Evolutionary conservation across 2,329 filamentous ascomycete genomes (phyloP), one percentile per base, ranked within the genome.

Genomic region (Chrysoporthe deuterocubensis): DNA sequence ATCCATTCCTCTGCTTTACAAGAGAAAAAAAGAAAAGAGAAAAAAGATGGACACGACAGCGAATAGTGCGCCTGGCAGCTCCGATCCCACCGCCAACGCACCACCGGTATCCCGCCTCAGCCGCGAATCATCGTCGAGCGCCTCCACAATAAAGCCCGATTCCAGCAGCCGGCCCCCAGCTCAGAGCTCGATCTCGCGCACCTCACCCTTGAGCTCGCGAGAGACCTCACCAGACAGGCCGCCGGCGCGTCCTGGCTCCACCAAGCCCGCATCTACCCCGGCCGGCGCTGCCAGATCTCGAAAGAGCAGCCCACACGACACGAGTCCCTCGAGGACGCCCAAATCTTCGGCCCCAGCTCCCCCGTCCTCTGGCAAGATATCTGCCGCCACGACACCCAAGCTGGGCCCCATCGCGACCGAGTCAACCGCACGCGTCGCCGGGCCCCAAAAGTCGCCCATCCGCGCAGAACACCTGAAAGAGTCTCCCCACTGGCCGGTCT

Each of bases 401-500:
- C 81, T 95, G 46, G 86, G 87, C 61, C 85, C 89, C 44, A 78
- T 84, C 7, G 78, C 83, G 52, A 83, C 88, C 68, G 92, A 96
- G 71, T 79, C 86, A 7, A 82, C 83, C 37, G 80, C 86, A 73
- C 89, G 89, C 79, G 82, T 87, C 65, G 84, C 89, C 57, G 85
- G 85, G 70, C 87, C 91, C 16, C 85, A 90, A 74, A 93, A 94
- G 77, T 81, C 85, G 5, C 77, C 81, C 34, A 75, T 81, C 70
- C 75, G 78, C 62, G 76, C 82, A 63, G 84, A 90, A 64, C 75
- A 78, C 62, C 71, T 83, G 52, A 85, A 77, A 74, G 85, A 89
- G 67, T 85, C 85, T 64, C 88, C 88, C 70, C 87, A 90, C 78
- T 95, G 92, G 92, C 91, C 92, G 37, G 81, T 91, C 70, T 94